Conservation (phyloP, 257 asterid species). For the Orobanche coerulescens region DNA sequence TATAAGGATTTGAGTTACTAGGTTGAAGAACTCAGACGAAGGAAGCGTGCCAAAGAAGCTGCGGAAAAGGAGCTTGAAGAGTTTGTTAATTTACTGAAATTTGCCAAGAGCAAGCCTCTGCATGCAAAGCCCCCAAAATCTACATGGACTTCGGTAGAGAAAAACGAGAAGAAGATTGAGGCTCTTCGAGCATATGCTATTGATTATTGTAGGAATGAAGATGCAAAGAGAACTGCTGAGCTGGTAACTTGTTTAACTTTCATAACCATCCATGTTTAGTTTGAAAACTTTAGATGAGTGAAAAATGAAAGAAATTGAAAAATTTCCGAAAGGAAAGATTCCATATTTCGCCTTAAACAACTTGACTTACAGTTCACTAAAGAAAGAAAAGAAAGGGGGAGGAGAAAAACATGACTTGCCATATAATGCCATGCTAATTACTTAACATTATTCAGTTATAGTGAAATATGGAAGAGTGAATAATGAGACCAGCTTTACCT, state of each 20-base stretch:
- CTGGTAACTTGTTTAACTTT: conserved; percentile 42
- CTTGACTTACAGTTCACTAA: neutral
- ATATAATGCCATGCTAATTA: neutral
- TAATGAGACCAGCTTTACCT: conserved; percentile 23
- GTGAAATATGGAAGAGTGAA: conserved; percentile 3
- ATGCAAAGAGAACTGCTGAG: conserved; percentile 68
- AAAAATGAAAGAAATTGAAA: conserved; percentile 12
- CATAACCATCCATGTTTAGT: conserved; percentile 3
- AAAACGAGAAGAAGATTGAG: conserved; percentile 41
- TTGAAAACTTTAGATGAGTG: conserved; percentile 3
- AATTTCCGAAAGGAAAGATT: neutral
- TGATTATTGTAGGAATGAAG: conserved; percentile 66
- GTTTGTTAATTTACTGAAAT: conserved; percentile 53
- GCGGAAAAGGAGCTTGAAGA: conserved; percentile 73
- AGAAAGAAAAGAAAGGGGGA: neutral
- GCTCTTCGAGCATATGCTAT: conserved; percentile 73
- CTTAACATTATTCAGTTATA: neutral
- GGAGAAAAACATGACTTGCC: neutral
- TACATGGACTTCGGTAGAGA: conserved; percentile 60
- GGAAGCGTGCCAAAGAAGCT: conserved; percentile 65
- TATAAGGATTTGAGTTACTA: conserved; percentile 24
- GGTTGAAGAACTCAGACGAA: conserved; percentile 78
- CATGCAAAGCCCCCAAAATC: conserved; percentile 63
- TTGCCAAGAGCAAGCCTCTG: conserved; percentile 57
- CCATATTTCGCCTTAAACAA: neutral